Evolutionary conservation across 768 basidiomycete genomes (phyloP), one percentile per base, ranked within the genome.

Genomic region (Lentinula sp.): DNA sequence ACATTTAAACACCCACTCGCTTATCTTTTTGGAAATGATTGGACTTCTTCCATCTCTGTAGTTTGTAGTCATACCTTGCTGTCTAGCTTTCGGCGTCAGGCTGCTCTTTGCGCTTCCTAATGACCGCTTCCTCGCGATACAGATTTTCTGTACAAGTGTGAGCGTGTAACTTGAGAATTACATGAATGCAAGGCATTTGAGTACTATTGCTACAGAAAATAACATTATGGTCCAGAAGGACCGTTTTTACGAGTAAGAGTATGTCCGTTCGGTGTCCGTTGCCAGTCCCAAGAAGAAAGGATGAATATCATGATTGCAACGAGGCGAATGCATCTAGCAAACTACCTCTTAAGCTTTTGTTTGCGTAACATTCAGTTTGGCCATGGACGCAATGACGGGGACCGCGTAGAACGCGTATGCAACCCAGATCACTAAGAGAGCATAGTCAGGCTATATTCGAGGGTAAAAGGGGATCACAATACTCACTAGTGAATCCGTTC

Each of bases 361-460:
- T 16, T 37, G 48, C 28, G 59, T 60, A 63, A 89, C 78, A 51
- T 91, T 85, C 39, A 90, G 68, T 70, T 88, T 90, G 10, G 87
- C 77, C 50, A 91, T 71, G 8, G 88, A 83, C 62, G 83, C 80
- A 18, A 90, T 80, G 46, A 92, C 75, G 4, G 90, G 88, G 21
- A 90, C 80, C 2, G 80, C 83, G 62, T 82, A 86, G 69, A 93
- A 92, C 5, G 86, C 84, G 64, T 89, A 90, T 15, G 82, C 89
- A 18, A 91, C 84, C 84, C 87, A 91, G 46, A 86, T 78, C 88
- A 93, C 90, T 93, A 48, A 51, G 15, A 43, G 31, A 16, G 23
- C 51, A 56, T 37, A 28, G 50, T 5, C 13, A 40, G 23, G n/a
- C 37, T 39, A 23, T 15, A 51, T 56, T 16, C 39, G 48, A 21